These are phyloP conservation scores for Aspergillus fischeri DNA, from an alignment of 2,329 filamentous ascomycete genomes.

Conservation along the genomic window DNA sequence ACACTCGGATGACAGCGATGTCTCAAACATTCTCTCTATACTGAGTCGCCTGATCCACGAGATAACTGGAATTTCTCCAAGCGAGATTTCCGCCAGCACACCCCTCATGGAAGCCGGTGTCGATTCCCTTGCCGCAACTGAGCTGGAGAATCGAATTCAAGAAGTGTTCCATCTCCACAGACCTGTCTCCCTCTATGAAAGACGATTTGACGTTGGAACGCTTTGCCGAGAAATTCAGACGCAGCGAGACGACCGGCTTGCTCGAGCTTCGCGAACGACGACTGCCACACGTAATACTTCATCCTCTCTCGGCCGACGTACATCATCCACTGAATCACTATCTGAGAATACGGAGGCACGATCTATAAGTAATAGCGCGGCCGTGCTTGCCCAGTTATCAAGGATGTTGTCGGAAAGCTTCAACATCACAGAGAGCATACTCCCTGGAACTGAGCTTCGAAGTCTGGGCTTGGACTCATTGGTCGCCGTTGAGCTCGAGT, in stretches of 20 bases:
- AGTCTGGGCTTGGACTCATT: slow-evolving; percentile 2
- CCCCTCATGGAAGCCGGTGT: background rate
- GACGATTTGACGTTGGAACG: background rate
- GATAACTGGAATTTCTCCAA: background rate
- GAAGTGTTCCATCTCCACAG: background rate
- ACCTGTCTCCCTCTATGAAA: background rate
- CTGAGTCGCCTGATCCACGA: background rate
- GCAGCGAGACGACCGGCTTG: background rate
- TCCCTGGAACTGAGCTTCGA: background rate
- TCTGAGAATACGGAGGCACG: background rate
- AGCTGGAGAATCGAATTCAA: background rate
- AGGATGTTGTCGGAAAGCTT: background rate
- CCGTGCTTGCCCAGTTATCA: background rate
- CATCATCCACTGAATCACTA: background rate
- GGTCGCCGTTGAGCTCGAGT: background rate
- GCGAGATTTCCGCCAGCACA: background rate
- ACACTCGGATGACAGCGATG: background rate
- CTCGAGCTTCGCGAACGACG: background rate
- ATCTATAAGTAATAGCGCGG: background rate
- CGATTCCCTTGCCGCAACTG: background rate
- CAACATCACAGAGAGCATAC: background rate
- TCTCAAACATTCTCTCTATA: background rate
- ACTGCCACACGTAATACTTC: background rate
- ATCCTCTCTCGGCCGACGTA: background rate
- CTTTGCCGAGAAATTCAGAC: background rate